A percentile compares a stretch with the other conserved stretches of the same genome.
These are phyloP conservation scores for Magnusiomyces fungicola DNA, from an alignment of 1,139 yeast genomes.

Conservation along the genomic window DNA sequence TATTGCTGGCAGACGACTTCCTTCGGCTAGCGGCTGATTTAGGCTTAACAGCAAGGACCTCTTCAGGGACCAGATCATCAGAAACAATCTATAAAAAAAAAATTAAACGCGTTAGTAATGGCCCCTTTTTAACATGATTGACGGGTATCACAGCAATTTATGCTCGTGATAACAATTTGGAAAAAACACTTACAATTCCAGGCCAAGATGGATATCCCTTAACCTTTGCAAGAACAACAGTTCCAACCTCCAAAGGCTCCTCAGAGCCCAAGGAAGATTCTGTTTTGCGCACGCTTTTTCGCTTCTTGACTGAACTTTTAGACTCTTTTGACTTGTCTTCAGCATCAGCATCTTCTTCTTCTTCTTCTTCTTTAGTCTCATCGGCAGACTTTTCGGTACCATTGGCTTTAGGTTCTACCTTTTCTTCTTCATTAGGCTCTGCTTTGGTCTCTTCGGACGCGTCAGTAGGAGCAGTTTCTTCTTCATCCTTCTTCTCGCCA, in stretches of 20 bases:
- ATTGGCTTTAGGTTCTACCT: background rate
- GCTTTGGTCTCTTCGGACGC: background rate
- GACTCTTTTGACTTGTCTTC: no score
- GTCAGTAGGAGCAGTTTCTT: background rate
- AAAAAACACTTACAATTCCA: conserved; percentile 25
- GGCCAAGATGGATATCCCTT: conserved; percentile 38
- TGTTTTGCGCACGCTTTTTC: background rate
- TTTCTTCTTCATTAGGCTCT: background rate
- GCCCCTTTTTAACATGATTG: conserved; percentile 8
- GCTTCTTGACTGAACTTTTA: background rate
- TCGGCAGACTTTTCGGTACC: background rate
- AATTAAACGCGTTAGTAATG: background rate
- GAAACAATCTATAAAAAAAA: conserved; percentile 10
- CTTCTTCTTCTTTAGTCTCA: background rate
- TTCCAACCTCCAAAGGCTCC: conserved; percentile 23
- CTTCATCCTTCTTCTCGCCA: background rate
- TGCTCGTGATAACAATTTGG: background rate
- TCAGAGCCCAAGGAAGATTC: background rate
- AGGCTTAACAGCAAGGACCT: conserved; percentile 27
- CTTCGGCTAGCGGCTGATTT: conserved; percentile 17
- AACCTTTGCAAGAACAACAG: conserved; percentile 33
- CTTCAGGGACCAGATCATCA: conserved; percentile 17
- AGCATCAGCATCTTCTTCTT: background rate
- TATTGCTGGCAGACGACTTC: conserved; percentile 7
- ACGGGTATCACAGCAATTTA: conserved; percentile 10